Base-by-base conservation (phyloP, 306 rosid species). In the Aeschynomene evenia region DNA sequence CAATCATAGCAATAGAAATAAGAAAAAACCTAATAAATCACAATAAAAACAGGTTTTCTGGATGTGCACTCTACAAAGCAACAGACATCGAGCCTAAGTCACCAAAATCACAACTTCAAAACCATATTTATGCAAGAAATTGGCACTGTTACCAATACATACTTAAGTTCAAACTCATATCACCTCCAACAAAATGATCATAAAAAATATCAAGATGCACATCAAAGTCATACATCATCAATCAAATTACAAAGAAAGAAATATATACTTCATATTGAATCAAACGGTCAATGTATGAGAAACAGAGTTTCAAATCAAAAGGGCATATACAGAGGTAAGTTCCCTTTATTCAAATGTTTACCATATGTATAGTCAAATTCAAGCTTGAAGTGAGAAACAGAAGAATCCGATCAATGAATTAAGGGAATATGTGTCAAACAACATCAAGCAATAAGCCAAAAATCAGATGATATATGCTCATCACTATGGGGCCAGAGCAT, bases 101-200 rank as follows among this genome's bases (percentile, higher is more conserved):
- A 40, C 26, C 21, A 21, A 60, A 68, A 15, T 63, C 48, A 43
- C 53, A 9, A 19, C 50, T 13, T 5, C 61, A 19, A 77, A 21
- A 21, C 18, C 37, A 60, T n/a, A 20, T 10, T 36, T 16, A 50
- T 49, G 19, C 53, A 51, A 61, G 43, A 31, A 29, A 33, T 21
- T 31, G 28, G 19, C 52, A 67, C 60, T 60, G 56, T 36, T 52
- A 23, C 6, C 53, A 57, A 59, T 16, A 46, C 48, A 59, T 16
- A 46, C 48, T 23, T 4, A 40, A 12, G 48, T 40, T n/a, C 48
- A 13, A 40, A 40, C 4, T 12, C 48, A 48, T 29, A 59, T 49
- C 70, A 48, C 29, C 65, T 39, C 70, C 7, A 40, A 70, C 58
- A 70, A 74, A 23, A 45, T 33, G 26, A 74, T 36, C 73, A 49